Percentiles rank a stretch among this genome's conserved stretches.
These are phyloP conservation scores for Scleroderma bovista DNA, from an alignment of 768 basidiomycete species.

Conservation along the genomic window DNA sequence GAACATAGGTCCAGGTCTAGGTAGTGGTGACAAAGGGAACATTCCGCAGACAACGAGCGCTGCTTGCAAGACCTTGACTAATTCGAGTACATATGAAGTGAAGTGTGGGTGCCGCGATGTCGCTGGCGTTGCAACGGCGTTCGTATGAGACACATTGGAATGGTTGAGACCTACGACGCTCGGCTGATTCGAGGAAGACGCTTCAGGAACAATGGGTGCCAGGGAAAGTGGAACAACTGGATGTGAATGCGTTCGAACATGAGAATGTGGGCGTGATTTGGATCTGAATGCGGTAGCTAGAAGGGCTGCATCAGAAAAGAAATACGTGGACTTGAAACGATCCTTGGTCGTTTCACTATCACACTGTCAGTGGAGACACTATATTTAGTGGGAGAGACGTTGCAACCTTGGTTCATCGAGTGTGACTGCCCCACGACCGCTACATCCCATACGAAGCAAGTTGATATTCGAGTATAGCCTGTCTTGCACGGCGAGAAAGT, in stretches of 20 bases:
- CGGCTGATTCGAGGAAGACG: slow-evolving; percentile 18
- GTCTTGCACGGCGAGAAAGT: slow-evolving; percentile 57
- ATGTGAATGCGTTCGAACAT: slow-evolving; percentile 27
- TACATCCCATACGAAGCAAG: slow-evolving; percentile 78
- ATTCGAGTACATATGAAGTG: slow-evolving; percentile 62
- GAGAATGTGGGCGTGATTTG: slow-evolving; percentile 26
- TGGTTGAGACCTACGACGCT: slow-evolving; percentile 10
- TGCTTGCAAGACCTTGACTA: slow-evolving; percentile 71
- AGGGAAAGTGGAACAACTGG: slow-evolving; percentile 20
- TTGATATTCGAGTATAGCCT: slow-evolving; percentile 79
- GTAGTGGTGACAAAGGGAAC: slow-evolving; percentile 33
- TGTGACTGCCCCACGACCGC: slow-evolving; percentile 71
- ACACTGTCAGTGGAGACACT: slow-evolving; percentile 6
- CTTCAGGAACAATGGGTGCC: slow-evolving; percentile 16
- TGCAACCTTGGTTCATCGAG: slow-evolving; percentile 67
- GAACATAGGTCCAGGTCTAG: slow-evolving; percentile 14
- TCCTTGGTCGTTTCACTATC: slow-evolving; percentile 73
- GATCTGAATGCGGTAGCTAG: slow-evolving; percentile 18
- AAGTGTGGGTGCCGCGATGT: slow-evolving; percentile 39
- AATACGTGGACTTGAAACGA: slow-evolving; percentile 69
- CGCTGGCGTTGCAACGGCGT: slow-evolving; percentile 3
- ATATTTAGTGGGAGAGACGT: slow-evolving; percentile 10
- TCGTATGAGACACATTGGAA: slow-evolving; percentile 12
- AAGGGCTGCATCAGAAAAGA: slow-evolving; percentile 40
- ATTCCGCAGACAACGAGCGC: slow-evolving; percentile 68